Evolutionary conservation across 2,329 filamentous ascomycete genomes (phyloP).

Genomic region (Samsoniella hepiali): DNA sequence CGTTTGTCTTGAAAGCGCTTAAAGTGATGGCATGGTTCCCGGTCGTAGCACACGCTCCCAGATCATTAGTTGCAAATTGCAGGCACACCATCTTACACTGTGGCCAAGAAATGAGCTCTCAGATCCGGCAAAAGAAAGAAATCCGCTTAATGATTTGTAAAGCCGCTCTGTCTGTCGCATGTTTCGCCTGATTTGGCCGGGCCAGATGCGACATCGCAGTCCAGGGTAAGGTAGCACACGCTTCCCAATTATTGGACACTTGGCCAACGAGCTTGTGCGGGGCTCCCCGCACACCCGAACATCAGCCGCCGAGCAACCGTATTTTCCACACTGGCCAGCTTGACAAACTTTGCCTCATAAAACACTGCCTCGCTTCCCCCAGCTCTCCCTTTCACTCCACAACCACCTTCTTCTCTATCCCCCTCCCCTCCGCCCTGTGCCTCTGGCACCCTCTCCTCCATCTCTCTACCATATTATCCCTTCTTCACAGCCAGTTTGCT

Average conservation of each 20-base stretch:
- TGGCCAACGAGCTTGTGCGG: slow-evolving; percentile 13
- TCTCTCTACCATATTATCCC: slow-evolving; percentile 21
- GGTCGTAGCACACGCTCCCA: too few species aligned
- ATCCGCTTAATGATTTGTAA: background rate
- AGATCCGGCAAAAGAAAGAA: background rate
- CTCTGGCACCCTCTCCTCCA: slow-evolving; percentile 21
- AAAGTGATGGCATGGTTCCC: too few species aligned
- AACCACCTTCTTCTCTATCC: slow-evolving; percentile 14
- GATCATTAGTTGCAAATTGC: too few species aligned
- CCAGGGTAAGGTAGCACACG: slow-evolving; percentile 4
- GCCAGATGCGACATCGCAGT: background rate
- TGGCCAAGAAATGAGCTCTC: background rate
- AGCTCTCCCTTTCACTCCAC: slow-evolving; percentile 25
- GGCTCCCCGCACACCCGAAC: slow-evolving; percentile 15
- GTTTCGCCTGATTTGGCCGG: background rate
- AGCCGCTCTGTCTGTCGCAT: background rate
- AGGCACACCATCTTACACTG: background rate
- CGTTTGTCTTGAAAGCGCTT: too few species aligned
- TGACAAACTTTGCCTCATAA: slow-evolving; percentile 36
- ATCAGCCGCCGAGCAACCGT: slow-evolving; percentile 16
- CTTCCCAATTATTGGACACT: background rate
- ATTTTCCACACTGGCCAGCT: slow-evolving; percentile 23
- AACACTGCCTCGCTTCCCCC: slow-evolving; percentile 23
- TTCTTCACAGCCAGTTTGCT: slow-evolving; percentile 31
- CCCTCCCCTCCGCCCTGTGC: slow-evolving; percentile 22